Conservation (phyloP, 371 early-diverging fungal species). For the Mucor velutinosus region DNA sequence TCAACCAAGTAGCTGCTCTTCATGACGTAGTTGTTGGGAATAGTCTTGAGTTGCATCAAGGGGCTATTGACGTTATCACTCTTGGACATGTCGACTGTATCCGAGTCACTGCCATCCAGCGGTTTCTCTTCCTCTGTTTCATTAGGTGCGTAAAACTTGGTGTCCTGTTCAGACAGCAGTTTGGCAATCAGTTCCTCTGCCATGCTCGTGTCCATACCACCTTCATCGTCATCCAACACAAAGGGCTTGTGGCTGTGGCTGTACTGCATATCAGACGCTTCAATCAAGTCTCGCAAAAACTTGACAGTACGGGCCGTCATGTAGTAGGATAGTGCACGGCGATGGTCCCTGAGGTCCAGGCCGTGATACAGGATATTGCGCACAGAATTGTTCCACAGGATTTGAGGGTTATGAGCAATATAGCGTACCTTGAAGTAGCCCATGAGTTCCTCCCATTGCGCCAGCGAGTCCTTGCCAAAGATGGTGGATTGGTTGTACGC, state of each 20-base stretch:
- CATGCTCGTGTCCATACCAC: constrained; percentile 11
- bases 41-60: constrained; percentile 34
- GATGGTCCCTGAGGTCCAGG: constrained; percentile 15
- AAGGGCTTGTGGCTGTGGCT: constrained; percentile 12
- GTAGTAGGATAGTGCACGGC: constrained; percentile 24
- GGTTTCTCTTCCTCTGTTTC: constrained; percentile 42
- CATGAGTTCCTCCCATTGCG: constrained; percentile 28
- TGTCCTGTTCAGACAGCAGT: constrained; percentile 49
- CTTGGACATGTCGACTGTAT: constrained; percentile 5
- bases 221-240: constrained; percentile 13
- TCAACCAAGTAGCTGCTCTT: constrained; percentile 56
- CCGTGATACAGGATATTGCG: constrained; percentile 26
- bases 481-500: constrained; percentile 4
- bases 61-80: constrained; percentile 24
- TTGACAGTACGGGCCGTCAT: constrained; percentile 32
- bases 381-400: constrained; percentile 37
- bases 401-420: constrained; percentile 35
- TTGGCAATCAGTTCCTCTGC: constrained; percentile 56
- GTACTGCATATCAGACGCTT: constrained; percentile 25
- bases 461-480: background rate
- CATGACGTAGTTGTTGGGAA: constrained; percentile 46
- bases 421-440: constrained; percentile 28
- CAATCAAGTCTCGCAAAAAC: constrained; percentile 32
- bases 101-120: background rate
- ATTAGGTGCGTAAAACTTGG: constrained; percentile 45